Evolutionary conservation across 495 filamentous ascomycete species (phyloP).

Genomic region (Trichocladium antarcticum): DNA sequence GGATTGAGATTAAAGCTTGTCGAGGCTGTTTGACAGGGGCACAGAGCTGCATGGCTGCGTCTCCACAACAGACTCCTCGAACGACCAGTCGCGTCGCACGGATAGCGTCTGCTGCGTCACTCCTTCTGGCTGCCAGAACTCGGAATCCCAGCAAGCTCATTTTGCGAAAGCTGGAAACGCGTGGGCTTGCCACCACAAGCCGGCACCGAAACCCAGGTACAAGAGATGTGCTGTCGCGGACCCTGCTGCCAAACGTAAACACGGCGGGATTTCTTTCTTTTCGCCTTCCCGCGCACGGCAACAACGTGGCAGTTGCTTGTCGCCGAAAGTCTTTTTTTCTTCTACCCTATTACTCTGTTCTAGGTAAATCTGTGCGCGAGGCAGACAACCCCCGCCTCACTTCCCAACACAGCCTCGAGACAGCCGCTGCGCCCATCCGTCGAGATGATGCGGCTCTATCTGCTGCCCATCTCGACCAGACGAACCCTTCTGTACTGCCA

Average conservation of each 20-base stretch:
- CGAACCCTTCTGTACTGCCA: slow-evolving; percentile 91
- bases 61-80: not conserved
- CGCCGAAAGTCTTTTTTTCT: no score
- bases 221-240: slow-evolving; percentile 11
- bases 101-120: slow-evolving; percentile 1
- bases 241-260: slow-evolving; percentile 1
- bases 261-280: slow-evolving; percentile 7
- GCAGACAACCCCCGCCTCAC: not conserved
- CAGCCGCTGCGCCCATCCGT: not conserved
- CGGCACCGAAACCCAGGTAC: not conserved
- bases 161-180: slow-evolving; percentile 5
- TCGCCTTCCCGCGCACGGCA: not conserved
- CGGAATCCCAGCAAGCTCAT: not conserved
- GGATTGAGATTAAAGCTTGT: not conserved
- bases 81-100: not conserved
- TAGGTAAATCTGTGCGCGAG: not conserved
- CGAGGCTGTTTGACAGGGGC: not conserved
- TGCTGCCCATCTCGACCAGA: slow-evolving; percentile 85
- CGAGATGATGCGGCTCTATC: slow-evolving; percentile 75
- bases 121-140: not conserved
- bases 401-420: not conserved
- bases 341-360: no score
- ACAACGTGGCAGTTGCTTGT: not conserved
- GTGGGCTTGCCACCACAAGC: slow-evolving; percentile 3
- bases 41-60: not conserved